Conservation (phyloP, 148 eudicot genomes). For the Dianthus caryophyllus region DNA sequence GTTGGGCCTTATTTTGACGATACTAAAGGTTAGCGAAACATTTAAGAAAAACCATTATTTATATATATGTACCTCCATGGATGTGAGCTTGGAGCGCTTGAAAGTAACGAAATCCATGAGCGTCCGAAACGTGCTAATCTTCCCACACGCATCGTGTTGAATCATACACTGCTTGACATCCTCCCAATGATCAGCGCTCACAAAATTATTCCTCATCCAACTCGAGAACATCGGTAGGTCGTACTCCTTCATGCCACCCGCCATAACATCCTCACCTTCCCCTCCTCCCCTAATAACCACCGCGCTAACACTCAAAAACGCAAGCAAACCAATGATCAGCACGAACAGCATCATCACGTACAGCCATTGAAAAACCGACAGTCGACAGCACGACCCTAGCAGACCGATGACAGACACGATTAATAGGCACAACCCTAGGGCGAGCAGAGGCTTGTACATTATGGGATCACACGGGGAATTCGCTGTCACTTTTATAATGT, state of each 20-base stretch:
- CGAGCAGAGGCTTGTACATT: constrained; percentile 39
- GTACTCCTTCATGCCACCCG: constrained; percentile 28
- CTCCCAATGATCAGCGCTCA: constrained; percentile 29
- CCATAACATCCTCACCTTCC: constrained; percentile 13
- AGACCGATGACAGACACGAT: constrained; percentile 30
- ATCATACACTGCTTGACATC: constrained; percentile 32
- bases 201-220: constrained; percentile 33
- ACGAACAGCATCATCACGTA: constrained; percentile 26
- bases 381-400: constrained; percentile 30
- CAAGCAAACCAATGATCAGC: constrained; percentile 23
- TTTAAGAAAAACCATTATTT: not conserved
- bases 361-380: constrained; percentile 26
- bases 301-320: constrained; percentile 25
- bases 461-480: constrained; percentile 43
- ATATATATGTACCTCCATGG: constrained; percentile 32
- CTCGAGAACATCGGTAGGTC: constrained; percentile 22
- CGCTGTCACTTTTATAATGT: constrained; percentile 21
- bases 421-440: constrained; percentile 25
- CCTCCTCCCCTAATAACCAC: constrained; percentile 20
- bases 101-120: constrained; percentile 28
- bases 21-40: not conserved
- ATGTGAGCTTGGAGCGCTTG: constrained; percentile 21
- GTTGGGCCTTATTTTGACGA: too few species aligned
- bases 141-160: constrained; percentile 33
- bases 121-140: constrained; percentile 24